These are phyloP conservation scores for Coemansia sp. DNA, from an alignment of 192 early-diverging fungal genomes.

Conservation along the genomic window DNA sequence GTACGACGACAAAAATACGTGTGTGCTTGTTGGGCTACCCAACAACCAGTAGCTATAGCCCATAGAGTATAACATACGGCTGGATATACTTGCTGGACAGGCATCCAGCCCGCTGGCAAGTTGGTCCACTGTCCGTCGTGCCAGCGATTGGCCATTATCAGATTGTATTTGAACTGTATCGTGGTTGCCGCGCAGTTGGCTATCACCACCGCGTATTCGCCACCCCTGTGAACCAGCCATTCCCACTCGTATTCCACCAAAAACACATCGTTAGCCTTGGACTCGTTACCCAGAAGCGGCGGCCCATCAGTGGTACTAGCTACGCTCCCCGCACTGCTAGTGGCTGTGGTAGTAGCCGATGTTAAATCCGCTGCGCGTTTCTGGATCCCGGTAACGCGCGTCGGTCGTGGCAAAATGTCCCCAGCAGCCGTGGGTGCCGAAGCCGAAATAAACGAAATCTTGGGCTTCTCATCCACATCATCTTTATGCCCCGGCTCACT, in stretches of 20 bases:
- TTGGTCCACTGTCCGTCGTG: conserved; percentile 47
- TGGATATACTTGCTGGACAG: conserved; percentile 37
- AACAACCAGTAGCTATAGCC: conserved; percentile 22
- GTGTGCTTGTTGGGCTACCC: conserved; percentile 16
- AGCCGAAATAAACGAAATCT: conserved; percentile 42
- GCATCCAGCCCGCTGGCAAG: conserved; percentile 50
- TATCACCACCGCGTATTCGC: conserved; percentile 52
- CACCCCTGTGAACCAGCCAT: conserved; percentile 39
- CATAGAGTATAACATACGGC: conserved; percentile 36
- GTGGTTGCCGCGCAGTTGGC: conserved; percentile 51
- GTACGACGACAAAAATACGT: not conserved
- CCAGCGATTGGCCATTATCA: conserved; percentile 53
- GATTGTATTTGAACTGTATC: conserved; percentile 55
- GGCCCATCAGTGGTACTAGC: not conserved
- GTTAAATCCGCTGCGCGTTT: not conserved
- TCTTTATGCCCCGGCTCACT: not conserved
- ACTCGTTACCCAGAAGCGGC: conserved; percentile 32
- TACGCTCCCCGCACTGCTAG: not conserved
- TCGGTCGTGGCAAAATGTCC: conserved; percentile 19
- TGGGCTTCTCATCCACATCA: conserved; percentile 12
- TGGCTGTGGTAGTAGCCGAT: not conserved
- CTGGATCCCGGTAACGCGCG: conserved; percentile 31
- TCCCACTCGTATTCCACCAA: conserved; percentile 54
- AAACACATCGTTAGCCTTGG: conserved; percentile 44
- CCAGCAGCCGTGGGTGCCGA: conserved; percentile 17